These are phyloP conservation scores for Gloeopeniophorella convolvens DNA, from an alignment of 768 basidiomycete genomes.

Conservation along the genomic window DNA sequence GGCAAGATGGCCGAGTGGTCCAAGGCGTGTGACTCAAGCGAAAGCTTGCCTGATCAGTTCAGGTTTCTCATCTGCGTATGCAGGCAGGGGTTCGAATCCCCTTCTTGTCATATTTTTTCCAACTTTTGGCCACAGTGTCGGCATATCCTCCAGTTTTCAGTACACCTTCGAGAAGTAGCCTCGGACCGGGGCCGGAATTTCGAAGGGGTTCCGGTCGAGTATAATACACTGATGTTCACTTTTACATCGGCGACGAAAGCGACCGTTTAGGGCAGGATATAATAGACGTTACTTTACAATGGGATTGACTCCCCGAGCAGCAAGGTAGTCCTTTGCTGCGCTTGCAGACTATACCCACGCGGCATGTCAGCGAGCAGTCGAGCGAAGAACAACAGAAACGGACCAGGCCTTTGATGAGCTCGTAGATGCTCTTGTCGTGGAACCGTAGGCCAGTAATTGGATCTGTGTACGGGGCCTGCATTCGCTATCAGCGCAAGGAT, in stretches of 20 bases:
- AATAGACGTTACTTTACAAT: slow-evolving; percentile 31
- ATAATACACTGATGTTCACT: no score
- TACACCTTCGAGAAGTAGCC: no score
- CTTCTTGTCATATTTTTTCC: slow-evolving; percentile 23
- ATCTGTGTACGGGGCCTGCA: slow-evolving; percentile 76
- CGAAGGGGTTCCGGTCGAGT: no score
- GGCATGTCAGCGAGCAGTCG: not conserved
- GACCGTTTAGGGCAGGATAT: no score
- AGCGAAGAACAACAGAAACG: slow-evolving; percentile 16
- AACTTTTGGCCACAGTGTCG: not conserved
- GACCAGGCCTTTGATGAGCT: slow-evolving; percentile 70
- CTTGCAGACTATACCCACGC: slow-evolving; percentile 59
- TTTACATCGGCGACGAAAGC: no score
- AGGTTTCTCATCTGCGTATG: slow-evolving; percentile 27
- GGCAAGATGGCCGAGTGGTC: slow-evolving; percentile 28
- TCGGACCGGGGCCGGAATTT: no score
- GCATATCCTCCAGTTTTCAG: no score
- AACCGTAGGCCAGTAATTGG: slow-evolving; percentile 74
- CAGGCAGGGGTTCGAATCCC: slow-evolving; percentile 28
- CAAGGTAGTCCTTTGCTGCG: slow-evolving; percentile 70
- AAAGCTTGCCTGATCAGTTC: slow-evolving; percentile 21
- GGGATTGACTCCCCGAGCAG: slow-evolving; percentile 41
- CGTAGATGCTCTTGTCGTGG: slow-evolving; percentile 84
- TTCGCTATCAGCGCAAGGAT: not conserved
- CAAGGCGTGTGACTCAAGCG: slow-evolving; percentile 29